phyloP scores from a whole-genome alignment of 352 stramenopile species.

The Phytophthora constricta region DNA sequence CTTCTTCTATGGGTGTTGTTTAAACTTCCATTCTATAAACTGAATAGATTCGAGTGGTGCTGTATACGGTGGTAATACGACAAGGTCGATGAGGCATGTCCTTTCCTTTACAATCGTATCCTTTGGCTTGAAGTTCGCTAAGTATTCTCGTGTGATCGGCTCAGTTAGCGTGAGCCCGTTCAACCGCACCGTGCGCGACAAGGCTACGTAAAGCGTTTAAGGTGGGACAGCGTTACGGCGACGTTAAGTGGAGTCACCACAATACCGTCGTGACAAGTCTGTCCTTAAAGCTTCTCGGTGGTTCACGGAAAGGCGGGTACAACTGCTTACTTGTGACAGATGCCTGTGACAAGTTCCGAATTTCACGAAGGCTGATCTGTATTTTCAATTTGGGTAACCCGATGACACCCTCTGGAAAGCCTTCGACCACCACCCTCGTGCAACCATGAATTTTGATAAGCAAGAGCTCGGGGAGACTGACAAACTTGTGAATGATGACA shows the following conservation, averaged over 20 bases:
- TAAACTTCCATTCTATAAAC: too few relatives aligned
- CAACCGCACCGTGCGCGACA: constrained; percentile 3
- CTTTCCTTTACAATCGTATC: neutral
- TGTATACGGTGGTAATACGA: neutral
- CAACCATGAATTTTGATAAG: neutral
- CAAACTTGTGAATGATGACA: neutral
- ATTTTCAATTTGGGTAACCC: neutral
- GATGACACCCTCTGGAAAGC: neutral
- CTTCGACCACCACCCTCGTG: neutral
- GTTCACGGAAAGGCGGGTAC: neutral
- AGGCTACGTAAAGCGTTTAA: constrained; percentile 5
- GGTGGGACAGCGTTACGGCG: neutral
- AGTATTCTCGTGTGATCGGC: constrained; percentile 2
- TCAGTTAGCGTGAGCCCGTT: neutral
- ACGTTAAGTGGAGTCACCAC: neutral
- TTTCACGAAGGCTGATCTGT: neutral
- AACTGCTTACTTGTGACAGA: neutral
- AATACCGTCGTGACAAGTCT: constrained; percentile 10
- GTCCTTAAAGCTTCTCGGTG: constrained; percentile 16
- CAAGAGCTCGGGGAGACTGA: neutral
- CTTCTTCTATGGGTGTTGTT: too few relatives aligned
- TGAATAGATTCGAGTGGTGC: too few relatives aligned
- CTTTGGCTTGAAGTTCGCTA: neutral
- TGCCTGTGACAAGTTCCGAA: neutral
- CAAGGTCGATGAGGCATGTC: neutral